Conservation (phyloP, 768 basidiomycete species). For the Leccinum boreale region DNA sequence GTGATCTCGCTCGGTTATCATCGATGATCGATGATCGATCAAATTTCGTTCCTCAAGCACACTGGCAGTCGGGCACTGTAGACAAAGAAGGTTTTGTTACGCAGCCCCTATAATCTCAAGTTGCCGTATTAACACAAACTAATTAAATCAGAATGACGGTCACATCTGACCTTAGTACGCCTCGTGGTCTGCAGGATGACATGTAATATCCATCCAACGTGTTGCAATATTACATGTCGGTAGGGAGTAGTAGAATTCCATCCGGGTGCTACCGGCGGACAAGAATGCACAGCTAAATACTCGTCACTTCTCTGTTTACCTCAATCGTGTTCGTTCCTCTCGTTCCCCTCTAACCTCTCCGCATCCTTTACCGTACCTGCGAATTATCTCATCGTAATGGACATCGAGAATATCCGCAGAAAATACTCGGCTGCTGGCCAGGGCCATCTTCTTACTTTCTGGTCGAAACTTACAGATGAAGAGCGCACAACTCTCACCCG, state of each 20-base stretch:
- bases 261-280: slow-evolving; percentile 25
- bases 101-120: too few relatives aligned
- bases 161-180: too few relatives aligned
- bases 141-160: too few relatives aligned
- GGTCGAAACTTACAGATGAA: slow-evolving; percentile 59
- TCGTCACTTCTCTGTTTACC: not conserved
- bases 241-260: not conserved
- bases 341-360: not conserved
- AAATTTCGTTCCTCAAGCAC: too few relatives aligned
- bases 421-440: slow-evolving; percentile 82
- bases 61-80: too few relatives aligned
- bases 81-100: too few relatives aligned
- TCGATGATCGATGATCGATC: too few relatives aligned
- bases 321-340: not conserved
- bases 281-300: slow-evolving; percentile 15
- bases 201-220: not conserved
- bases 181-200: too few relatives aligned
- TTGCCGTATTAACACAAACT: too few relatives aligned
- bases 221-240: slow-evolving; percentile 8
- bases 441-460: slow-evolving; percentile 87
- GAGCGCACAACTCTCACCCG: slow-evolving; percentile 61
- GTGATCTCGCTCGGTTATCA: too few relatives aligned
- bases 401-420: slow-evolving; percentile 52
- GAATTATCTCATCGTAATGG: slow-evolving; percentile 36
- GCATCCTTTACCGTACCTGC: not conserved